phyloP scores from a whole-genome alignment of 352 stramenopile genomes.

The Albugo laibachii region DNA sequence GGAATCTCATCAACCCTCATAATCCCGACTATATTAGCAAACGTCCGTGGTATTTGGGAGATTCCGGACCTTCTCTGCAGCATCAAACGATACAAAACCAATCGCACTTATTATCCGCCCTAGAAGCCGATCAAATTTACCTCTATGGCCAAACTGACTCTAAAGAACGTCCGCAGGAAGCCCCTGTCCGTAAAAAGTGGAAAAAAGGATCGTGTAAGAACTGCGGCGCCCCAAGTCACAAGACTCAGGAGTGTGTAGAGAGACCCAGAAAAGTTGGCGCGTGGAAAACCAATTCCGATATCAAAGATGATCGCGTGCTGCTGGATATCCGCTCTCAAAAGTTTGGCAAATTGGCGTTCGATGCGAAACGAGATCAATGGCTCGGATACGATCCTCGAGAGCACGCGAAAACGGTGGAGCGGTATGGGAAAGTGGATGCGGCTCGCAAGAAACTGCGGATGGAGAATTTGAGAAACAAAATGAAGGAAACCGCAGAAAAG shows the following conservation, averaged over 20 bases:
- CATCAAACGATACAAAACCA: constrained; percentile 88
- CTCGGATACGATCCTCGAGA: constrained; percentile 84
- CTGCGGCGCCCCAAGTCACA: constrained; percentile 86
- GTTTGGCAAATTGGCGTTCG: constrained; percentile 91
- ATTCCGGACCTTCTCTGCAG: constrained; percentile 85
- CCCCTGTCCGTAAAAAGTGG: constrained; percentile 29
- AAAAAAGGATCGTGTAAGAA: constrained; percentile 87
- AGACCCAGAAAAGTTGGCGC: constrained; percentile 79
- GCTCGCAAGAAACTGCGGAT: constrained; percentile 19
- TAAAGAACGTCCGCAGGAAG: not conserved
- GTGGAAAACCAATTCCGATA: constrained; percentile 84
- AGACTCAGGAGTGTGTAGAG: constrained; percentile 85
- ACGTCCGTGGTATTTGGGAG: constrained; percentile 95
- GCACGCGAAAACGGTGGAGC: constrained; percentile 48
- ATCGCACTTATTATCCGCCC: constrained; percentile 77
- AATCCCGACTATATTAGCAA: constrained; percentile 99
- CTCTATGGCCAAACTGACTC: constrained; percentile 16
- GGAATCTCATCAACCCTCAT: constrained; percentile 98
- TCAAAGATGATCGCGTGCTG: constrained; percentile 67
- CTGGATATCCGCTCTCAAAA: constrained; percentile 74
- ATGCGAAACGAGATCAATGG: constrained; percentile 95
- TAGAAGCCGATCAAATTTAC: constrained; percentile 77
- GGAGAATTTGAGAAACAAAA: constrained; percentile 18
- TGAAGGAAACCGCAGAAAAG: constrained; percentile 3
- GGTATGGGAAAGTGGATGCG: constrained; percentile 69